Base-by-base conservation (phyloP, 257 asterid genomes). In the Solanum appendiculatum region DNA sequence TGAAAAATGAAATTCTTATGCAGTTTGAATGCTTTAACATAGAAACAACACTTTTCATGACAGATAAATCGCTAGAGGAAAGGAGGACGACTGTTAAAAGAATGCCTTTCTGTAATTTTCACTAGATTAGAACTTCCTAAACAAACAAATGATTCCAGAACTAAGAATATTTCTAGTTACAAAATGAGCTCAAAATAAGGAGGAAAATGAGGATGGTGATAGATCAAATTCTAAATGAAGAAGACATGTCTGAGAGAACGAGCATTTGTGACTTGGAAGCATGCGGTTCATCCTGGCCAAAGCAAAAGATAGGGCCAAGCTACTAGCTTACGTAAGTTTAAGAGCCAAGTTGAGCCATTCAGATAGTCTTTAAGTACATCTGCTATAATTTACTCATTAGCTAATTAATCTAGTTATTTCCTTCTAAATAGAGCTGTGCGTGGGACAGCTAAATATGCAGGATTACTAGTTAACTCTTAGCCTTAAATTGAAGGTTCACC, bases 401-500 rank as follows among this genome's bases (percentile, higher is more conserved):
- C 85, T 81, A 48, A 81, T 29, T 81, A 48, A 48, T 81, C 42
- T 21, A 81, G 85, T 46, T 29, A 34, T 29, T 81, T 18, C 44
- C 29, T 48, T 48, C 36, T 48, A 48, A 48, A 11, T 31, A 48
- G 31, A 78, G 64, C 6, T 18, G 18, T 18, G 85, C 1, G 13
- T 75, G 83, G 56, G 13, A 40, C 23, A 75, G 58, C 36, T n/a
- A 40, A 14, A 29, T 81, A 48, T 29, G 44, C 68, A 81, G 29
- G 68, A 46, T 20, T 48, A 48, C 31, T 18, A 27, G 44, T 20
- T 46, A 29, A 48, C 10, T 51, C 15, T 5, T 46, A 21, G 27
- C 44, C 27, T 29, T 46, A 9, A 81, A 81, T 81, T 85, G 89
- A 74, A 86, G 78, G 33, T 83, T 82, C 90, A 94, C 98, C 98